These are phyloP conservation scores for Chaetomium strumarium DNA, from an alignment of 2,329 filamentous ascomycete species.

Conservation along the genomic window DNA sequence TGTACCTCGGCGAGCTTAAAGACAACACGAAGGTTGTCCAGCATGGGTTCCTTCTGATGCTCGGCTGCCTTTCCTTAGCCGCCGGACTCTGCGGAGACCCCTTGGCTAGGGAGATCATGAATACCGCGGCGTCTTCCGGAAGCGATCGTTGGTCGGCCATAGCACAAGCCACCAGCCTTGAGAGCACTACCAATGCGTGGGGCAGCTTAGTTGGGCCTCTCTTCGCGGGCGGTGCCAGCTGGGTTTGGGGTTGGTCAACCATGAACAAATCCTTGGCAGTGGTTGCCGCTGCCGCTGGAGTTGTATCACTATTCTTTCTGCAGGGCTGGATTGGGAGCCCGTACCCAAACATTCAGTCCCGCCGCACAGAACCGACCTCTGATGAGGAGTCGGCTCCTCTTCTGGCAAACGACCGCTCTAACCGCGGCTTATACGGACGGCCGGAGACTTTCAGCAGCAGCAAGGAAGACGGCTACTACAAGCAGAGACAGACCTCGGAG, in stretches of 20 bases:
- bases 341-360: not conserved
- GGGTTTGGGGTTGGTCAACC: constrained; percentile 19
- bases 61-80: constrained; percentile 19
- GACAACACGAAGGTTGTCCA: constrained; percentile 3
- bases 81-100: constrained; percentile 21
- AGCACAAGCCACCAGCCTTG: constrained; percentile 16
- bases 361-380: not conserved
- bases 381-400: constrained; percentile 23
- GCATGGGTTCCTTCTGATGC: constrained; percentile 13
- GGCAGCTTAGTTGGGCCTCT: constrained; percentile 22
- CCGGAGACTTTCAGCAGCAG: not conserved
- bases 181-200: constrained; percentile 19
- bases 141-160: constrained; percentile 8
- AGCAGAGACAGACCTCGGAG: constrained; percentile 7
- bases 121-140: not conserved
- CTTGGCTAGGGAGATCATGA: constrained; percentile 18
- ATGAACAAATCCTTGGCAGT: constrained; percentile 16
- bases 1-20: constrained; percentile 13
- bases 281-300: constrained; percentile 10
- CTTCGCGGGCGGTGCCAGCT: constrained; percentile 16
- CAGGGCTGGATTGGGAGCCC: constrained; percentile 22
- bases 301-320: constrained; percentile 19
- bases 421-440: not conserved
- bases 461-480: constrained; percentile 3
- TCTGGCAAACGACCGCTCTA: constrained; percentile 6